Base-by-base conservation (phyloP, 208 protist genomes). In the Phytomonas sp. region DNA sequence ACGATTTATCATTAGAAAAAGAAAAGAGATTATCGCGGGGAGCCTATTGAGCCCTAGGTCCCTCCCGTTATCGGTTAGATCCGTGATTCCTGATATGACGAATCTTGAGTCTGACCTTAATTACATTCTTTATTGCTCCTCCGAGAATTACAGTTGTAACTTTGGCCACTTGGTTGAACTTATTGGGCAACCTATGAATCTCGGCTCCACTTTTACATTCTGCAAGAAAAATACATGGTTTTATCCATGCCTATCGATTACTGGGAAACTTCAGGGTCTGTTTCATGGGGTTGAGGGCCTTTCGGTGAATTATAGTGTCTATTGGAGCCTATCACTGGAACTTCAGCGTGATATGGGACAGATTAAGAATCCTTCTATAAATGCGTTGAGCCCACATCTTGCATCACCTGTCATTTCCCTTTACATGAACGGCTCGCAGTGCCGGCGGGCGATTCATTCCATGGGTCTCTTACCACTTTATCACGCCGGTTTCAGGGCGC, bases 281-380 rank as follows among this genome's bases (percentile, higher is more conserved):
- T 81, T 32, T 86, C 92, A 70, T 64, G 36, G 9, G 36, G 9
- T 40, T 9, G 36, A 40, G 36, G 36, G 36, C 36, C 36, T 75
- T 20, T 63, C 67, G 6, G 90, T 81, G 3, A 85, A 76, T 7
- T 79, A 91, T 61, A 64, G 26, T 36, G 81, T 96, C 40, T 81
- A 79, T 40, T 96, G 90, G 90, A 92, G 84, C 62, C 72, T 93
- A 7, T 93, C 89, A 11, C 66, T 84, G 4, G 69, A 80, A 15
- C 33, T 95, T 28, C 89, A 95, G 75, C 75, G 80, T 7, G 74
- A 89, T 46, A 72, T 68, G 1, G 72, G 79, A 36, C 33, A 83
- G 8, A 56, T 93, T 9, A 20, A 30, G 9, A 34, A 53, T 13
- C 23, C 37, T 23, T 20, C 20, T 11, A 79, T 92, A 11, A 78